These are phyloP conservation scores for Trichoderma sp. DNA, from an alignment of 2,329 filamentous ascomycete species.

Conservation along the genomic window DNA sequence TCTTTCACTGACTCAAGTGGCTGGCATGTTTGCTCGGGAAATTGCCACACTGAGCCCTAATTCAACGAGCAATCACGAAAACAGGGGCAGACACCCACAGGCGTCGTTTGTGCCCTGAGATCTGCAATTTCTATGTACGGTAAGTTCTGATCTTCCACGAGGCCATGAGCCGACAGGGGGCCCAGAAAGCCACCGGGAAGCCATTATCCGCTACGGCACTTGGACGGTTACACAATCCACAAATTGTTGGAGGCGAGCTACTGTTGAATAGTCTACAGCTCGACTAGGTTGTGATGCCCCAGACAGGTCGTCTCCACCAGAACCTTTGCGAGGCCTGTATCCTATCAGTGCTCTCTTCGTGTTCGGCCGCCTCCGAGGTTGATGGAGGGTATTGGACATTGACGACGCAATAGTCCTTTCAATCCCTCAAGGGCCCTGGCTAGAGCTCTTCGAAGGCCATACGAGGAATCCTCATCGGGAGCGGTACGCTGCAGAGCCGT, in stretches of 20 bases:
- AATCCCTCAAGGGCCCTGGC: not conserved
- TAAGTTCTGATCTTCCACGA: conserved; percentile 3
- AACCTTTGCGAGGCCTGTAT: conserved; percentile 10
- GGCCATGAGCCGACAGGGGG: conserved; percentile 10
- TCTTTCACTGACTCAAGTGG: not conserved
- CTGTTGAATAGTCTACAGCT: conserved; percentile 19
- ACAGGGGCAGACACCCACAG: not conserved
- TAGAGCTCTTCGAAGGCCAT: conserved; percentile 28
- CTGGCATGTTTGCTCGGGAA: not conserved
- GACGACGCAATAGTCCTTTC: not conserved
- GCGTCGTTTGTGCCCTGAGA: not conserved
- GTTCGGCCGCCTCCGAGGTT: conserved; percentile 6
- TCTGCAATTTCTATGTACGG: not conserved
- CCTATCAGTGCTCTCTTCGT: not conserved
- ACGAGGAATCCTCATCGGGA: conserved; percentile 41
- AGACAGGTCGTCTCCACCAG: not conserved
- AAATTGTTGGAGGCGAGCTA: conserved; percentile 11
- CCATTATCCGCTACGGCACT: conserved; percentile 7
- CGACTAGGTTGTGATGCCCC: conserved; percentile 1
- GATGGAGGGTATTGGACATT: not conserved
- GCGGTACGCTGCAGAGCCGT: conserved; percentile 36
- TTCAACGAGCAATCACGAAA: not conserved
- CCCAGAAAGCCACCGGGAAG: conserved; percentile 15
- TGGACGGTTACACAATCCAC: conserved; percentile 3
- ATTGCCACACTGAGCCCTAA: not conserved